Conservation (phyloP, 441 rosid species). For the Iberis amara region DNA sequence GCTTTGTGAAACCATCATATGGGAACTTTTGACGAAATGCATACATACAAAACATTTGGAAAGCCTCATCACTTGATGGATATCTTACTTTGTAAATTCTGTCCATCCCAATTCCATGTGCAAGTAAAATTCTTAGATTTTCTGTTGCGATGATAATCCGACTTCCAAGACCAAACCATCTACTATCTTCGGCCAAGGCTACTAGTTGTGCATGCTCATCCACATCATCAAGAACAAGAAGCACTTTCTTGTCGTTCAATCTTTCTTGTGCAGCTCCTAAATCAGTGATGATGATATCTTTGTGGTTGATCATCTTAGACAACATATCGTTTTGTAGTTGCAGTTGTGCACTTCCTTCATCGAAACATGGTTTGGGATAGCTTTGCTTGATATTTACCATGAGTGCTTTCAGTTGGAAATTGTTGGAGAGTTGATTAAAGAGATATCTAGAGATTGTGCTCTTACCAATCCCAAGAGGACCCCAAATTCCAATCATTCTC, state of each 20-base stretch:
- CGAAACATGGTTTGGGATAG: too few relatives aligned
- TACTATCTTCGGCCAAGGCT: background rate
- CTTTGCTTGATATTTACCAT: too few relatives aligned
- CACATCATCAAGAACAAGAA: constrained; percentile 28
- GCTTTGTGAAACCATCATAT: background rate
- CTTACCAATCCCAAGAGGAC: too few relatives aligned
- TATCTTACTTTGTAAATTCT: background rate
- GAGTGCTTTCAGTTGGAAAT: too few relatives aligned
- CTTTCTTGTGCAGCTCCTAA: constrained; percentile 9
- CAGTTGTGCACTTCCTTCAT: too few relatives aligned
- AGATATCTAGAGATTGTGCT: too few relatives aligned
- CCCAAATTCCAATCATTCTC: too few relatives aligned
- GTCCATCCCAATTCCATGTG: background rate
- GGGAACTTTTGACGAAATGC: constrained; percentile 1
- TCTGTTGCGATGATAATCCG: background rate
- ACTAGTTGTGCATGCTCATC: background rate
- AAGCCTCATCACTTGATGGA: background rate
- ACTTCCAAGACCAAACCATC: background rate
- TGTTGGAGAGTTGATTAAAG: too few relatives aligned
- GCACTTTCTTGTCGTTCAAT: constrained; percentile 4
- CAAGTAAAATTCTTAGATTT: background rate
- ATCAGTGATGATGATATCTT: background rate
- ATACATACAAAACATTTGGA: background rate
- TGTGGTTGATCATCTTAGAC: constrained; percentile 1
- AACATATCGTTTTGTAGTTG: background rate